Percentiles rank a stretch among this genome's conserved stretches.
These are phyloP conservation scores for Pezicula radicicola DNA, from an alignment of 2,329 filamentous ascomycete species.

Conservation along the genomic window DNA sequence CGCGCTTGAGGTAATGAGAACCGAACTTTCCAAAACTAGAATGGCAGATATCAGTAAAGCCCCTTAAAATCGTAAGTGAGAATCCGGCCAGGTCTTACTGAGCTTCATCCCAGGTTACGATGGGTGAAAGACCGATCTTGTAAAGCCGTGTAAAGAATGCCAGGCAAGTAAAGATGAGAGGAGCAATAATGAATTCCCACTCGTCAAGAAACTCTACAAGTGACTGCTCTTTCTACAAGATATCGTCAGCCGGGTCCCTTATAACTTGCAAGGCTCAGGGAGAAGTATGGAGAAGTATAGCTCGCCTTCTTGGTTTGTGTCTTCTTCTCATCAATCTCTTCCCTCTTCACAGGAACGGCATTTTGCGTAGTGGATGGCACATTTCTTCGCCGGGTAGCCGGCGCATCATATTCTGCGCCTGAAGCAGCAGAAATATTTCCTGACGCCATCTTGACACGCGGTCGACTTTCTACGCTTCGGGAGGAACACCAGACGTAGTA, in stretches of 20 bases:
- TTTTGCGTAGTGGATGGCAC: constrained; percentile 37
- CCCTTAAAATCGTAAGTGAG: constrained; percentile 33
- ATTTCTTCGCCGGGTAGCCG: constrained; percentile 55
- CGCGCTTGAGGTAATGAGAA: constrained; percentile 97
- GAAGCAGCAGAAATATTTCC: constrained; percentile 55
- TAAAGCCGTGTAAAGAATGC: constrained; percentile 66
- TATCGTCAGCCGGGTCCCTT: neutral
- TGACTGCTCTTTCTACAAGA: constrained; percentile 44
- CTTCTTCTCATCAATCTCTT: constrained; percentile 56
- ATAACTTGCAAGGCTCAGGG: neutral
- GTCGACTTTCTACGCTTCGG: neutral
- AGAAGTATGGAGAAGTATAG: neutral
- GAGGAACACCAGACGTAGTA: neutral
- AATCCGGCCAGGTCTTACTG: constrained; percentile 49
- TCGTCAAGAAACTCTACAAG: constrained; percentile 60
- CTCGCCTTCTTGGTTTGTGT: constrained; percentile 54
- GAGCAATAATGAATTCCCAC: constrained; percentile 60
- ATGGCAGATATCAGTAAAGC: constrained; percentile 8
- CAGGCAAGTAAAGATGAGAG: constrained; percentile 57
- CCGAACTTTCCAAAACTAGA: constrained; percentile 91
- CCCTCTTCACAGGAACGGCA: constrained; percentile 29
- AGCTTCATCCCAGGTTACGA: constrained; percentile 75
- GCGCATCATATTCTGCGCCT: constrained; percentile 52
- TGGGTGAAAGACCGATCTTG: constrained; percentile 69
- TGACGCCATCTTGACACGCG: constrained; percentile 24